Evolutionary conservation across 1,284 basidiomycete species (phyloP).

Genomic region (Meripilus lineatus): DNA sequence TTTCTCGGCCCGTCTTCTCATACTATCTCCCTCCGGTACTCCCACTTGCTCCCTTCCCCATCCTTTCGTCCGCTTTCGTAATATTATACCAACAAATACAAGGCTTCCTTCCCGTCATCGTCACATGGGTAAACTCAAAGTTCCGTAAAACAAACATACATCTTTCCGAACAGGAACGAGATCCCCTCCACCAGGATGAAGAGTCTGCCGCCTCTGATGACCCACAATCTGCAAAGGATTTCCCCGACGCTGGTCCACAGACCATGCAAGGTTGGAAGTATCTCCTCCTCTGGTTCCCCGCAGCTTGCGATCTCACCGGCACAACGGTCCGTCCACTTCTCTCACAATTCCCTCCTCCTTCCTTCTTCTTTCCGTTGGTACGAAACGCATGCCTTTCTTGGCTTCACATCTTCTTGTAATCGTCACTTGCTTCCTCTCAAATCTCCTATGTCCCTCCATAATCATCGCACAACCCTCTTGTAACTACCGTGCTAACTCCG

Average conservation of each 20-base stretch:
- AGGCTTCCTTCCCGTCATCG: slow-evolving; percentile 84
- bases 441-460: background rate
- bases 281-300: slow-evolving; percentile 83
- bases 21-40: no score
- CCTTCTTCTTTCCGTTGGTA: slow-evolving; percentile 9
- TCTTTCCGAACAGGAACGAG: slow-evolving; percentile 45
- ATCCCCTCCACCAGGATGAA: slow-evolving; percentile 24
- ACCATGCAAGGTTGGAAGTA: slow-evolving; percentile 64
- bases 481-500: background rate
- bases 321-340: slow-evolving; percentile 61
- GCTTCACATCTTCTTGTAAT: slow-evolving; percentile 7
- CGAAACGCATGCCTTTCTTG: background rate
- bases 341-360: slow-evolving; percentile 2
- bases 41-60: slow-evolving; percentile 23
- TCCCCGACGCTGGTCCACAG: slow-evolving; percentile 28
- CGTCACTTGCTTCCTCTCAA: no score
- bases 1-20: no score
- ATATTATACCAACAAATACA: slow-evolving; percentile 16
- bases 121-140: slow-evolving; percentile 53
- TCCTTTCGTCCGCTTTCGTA: slow-evolving; percentile 15
- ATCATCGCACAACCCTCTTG: background rate
- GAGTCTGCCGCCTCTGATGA: slow-evolving; percentile 9
- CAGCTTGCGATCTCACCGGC: slow-evolving; percentile 81
- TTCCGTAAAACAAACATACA: slow-evolving; percentile 45
- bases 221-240: slow-evolving; percentile 30